phyloP scores from a whole-genome alignment of 176 grass and related monocot species.

The Zoysia pacifica region DNA sequence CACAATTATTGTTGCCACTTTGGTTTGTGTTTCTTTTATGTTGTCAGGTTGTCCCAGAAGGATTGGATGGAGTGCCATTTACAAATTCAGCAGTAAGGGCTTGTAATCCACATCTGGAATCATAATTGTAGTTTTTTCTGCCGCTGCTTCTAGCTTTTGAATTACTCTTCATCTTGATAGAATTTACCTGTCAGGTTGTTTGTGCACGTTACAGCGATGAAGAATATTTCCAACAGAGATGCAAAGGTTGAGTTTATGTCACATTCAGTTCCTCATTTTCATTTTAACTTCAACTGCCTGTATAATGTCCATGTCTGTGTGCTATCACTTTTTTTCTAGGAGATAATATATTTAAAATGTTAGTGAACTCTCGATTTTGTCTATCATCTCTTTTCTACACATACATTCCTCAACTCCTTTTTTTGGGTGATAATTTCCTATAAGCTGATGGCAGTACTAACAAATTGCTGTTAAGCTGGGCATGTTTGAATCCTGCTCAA shows the following conservation, averaged over 20 bases:
- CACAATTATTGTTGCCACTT: not conserved
- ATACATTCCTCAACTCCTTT: not conserved
- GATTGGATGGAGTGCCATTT: slow-evolving; percentile 63
- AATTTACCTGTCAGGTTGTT: slow-evolving; percentile 62
- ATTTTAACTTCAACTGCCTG: slow-evolving; percentile 17
- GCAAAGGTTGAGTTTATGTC: slow-evolving; percentile 64
- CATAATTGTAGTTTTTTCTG: not conserved
- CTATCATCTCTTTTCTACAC: not conserved
- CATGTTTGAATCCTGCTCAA: not conserved
- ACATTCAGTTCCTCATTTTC: slow-evolving; percentile 2
- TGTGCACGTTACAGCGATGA: slow-evolving; percentile 84
- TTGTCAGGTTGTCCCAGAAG: slow-evolving; percentile 73
- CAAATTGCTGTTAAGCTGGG: not conserved
- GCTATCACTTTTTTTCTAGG: slow-evolving; percentile 15
- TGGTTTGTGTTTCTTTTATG: not conserved
- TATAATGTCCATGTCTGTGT: slow-evolving; percentile 31
- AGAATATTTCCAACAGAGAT: slow-evolving; percentile 87
- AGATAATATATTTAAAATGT: slow-evolving; percentile 10
- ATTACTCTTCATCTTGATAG: slow-evolving; percentile 37
- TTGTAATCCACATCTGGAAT: slow-evolving; percentile 14
- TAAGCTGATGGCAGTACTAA: not conserved
- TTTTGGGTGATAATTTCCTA: not conserved
- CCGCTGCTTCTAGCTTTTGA: slow-evolving; percentile 13
- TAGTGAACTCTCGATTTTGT: not conserved
- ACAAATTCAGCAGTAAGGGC: slow-evolving; percentile 70